phyloP scores from a whole-genome alignment of 768 basidiomycete species.

The Trichaptum fuscoviolaceum region DNA sequence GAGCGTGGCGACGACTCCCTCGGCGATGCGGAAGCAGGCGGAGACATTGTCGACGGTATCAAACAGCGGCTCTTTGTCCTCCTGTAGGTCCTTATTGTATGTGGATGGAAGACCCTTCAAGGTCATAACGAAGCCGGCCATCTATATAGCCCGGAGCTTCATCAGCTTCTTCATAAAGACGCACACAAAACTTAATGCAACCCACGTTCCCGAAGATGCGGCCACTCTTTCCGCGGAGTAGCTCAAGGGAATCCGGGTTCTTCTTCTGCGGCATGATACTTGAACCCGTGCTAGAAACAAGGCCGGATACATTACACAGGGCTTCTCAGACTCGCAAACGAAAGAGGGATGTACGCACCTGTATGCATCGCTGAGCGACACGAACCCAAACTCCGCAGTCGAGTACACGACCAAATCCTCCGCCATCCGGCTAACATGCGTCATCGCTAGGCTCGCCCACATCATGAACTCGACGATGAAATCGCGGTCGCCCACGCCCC shows the following conservation, averaged over 20 bases:
- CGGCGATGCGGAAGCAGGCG: constrained; percentile 86
- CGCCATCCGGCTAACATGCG: constrained; percentile 89
- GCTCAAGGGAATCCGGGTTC: constrained; percentile 94
- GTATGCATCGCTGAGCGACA: constrained; percentile 95
- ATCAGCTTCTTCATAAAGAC: constrained; percentile 4
- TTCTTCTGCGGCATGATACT: constrained; percentile 99
- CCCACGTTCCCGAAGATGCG: constrained; percentile 88
- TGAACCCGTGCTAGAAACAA: constrained; percentile 75
- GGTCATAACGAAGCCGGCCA: constrained; percentile 97
- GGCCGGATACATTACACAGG: constrained; percentile 8
- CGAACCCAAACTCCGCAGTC: constrained; percentile 94
- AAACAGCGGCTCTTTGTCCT: constrained; percentile 97
- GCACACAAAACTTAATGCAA: constrained; percentile 9
- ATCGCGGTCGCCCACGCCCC: constrained; percentile 95
- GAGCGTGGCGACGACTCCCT: constrained; percentile 90
- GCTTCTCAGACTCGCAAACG: constrained; percentile 1
- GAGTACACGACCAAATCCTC: constrained; percentile 98
- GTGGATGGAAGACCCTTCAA: constrained; percentile 96
- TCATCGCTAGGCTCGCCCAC: constrained; percentile 91
- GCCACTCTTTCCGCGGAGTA: constrained; percentile 92
- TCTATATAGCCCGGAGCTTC: constrained; percentile 39
- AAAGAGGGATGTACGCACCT: constrained; percentile 48
- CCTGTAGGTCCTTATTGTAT: constrained; percentile 99
- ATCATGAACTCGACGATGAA: constrained; percentile 97
- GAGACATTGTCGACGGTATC: constrained; percentile 87